A percentile compares a stretch with the other conserved stretches of the same genome.
Evolutionary conservation across 192 early-diverging fungal species (phyloP).

Genomic region (Pilaira anomala): DNA sequence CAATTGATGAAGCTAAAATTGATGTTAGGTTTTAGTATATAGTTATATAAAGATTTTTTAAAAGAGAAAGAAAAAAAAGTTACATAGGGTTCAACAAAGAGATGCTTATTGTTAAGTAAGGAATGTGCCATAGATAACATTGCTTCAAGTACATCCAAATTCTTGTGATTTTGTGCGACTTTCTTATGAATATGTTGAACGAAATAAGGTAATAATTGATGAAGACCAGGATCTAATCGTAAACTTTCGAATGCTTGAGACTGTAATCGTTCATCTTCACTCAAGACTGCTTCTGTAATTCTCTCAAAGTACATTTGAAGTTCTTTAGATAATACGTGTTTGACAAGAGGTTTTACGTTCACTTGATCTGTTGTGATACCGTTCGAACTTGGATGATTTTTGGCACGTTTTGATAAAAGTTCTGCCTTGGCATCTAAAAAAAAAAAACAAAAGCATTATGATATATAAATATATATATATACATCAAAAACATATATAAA

Average conservation of each 20-base stretch:
- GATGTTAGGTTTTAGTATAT: too few species aligned
- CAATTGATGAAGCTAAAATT: conserved; percentile 85
- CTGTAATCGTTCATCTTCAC: conserved; percentile 61
- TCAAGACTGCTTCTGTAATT: conserved; percentile 76
- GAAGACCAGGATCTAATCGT: conserved; percentile 86
- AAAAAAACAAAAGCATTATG: conserved; percentile 1
- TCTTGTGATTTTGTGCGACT: conserved; percentile 76
- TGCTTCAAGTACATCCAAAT: conserved; percentile 62
- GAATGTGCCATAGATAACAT: conserved; percentile 81
- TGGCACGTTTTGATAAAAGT: conserved; percentile 44
- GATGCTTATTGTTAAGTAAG: conserved; percentile 79
- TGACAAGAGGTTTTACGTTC: conserved; percentile 73
- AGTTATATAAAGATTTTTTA: too few species aligned
- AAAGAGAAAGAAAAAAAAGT: conserved; percentile 20
- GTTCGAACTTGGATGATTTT: conserved; percentile 25
- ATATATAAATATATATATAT: not conserved
- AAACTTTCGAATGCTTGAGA: conserved; percentile 80
- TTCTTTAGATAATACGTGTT: conserved; percentile 89
- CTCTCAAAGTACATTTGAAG: conserved; percentile 93
- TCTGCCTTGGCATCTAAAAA: conserved; percentile 51
- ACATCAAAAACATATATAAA: not conserved
- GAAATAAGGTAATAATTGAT: conserved; percentile 94
- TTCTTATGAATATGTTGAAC: conserved; percentile 88
- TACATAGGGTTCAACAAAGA: conserved; percentile 95
- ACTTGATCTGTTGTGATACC: conserved; percentile 34